A percentile compares a stretch with the other conserved stretches of the same genome.
Evolutionary conservation across 257 asterid species (phyloP).

Genomic region (Solanum chilense): DNA sequence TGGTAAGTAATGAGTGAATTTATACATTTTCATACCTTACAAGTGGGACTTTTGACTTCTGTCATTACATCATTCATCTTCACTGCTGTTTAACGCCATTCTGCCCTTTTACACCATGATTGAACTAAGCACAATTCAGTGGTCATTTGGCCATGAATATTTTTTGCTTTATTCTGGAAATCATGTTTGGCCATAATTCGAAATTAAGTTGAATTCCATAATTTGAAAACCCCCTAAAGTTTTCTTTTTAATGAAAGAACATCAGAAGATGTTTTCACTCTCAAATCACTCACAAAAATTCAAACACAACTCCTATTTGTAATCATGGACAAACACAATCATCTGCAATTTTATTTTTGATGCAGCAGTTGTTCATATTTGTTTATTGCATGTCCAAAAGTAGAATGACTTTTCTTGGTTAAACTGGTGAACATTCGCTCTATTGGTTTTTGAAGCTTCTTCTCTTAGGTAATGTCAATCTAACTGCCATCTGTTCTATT

Average conservation of each 20-base stretch:
- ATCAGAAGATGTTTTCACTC: not conserved
- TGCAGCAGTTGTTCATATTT: not conserved
- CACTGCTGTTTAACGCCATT: not conserved
- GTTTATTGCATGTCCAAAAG: not conserved
- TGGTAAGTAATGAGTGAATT: conserved; percentile 33
- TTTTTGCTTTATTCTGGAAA: not conserved
- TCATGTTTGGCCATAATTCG: not conserved
- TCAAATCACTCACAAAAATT: not conserved
- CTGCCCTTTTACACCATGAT: not conserved
- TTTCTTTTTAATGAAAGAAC: not conserved
- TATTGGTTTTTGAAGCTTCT: not conserved
- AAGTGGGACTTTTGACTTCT: not conserved
- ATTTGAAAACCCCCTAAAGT: not conserved
- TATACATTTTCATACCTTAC: not conserved
- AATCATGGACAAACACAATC: not conserved
- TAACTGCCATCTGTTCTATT: not conserved
- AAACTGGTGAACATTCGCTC: not conserved
- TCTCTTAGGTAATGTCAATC: not conserved
- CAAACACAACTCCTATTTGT: not conserved
- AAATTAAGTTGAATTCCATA: not conserved
- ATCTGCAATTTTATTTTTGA: not conserved
- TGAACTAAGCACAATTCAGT: not conserved
- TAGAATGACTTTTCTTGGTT: not conserved
- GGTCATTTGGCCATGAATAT: not conserved
- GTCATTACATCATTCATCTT: not conserved